Percentiles rank a stretch among this genome's conserved stretches.
These are phyloP conservation scores for Quercus phellos DNA, from an alignment of 331 rosid genomes.

Conservation along the genomic window DNA sequence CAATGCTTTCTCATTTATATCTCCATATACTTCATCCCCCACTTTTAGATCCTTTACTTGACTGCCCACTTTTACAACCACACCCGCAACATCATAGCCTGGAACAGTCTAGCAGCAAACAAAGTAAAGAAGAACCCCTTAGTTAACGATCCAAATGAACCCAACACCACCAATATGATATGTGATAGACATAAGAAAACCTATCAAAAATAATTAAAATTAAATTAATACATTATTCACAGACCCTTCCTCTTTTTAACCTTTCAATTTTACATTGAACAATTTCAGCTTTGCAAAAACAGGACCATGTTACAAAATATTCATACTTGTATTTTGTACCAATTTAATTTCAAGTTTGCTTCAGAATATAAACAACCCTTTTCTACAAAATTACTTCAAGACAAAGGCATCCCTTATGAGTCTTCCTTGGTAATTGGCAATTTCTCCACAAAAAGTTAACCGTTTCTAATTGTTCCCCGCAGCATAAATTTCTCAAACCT, in stretches of 20 bases:
- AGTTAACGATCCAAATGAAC: neutral
- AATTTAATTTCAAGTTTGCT: neutral
- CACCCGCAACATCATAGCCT: constrained; percentile 85
- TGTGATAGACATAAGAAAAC: neutral
- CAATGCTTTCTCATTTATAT: constrained; percentile 76
- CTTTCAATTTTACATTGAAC: neutral
- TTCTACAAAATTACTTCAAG: too few relatives aligned
- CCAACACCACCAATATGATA: neutral
- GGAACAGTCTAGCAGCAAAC: constrained; percentile 70
- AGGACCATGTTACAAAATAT: neutral
- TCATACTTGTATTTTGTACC: neutral
- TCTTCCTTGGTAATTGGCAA: neutral
- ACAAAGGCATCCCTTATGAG: too few relatives aligned
- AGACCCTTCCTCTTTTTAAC: neutral
- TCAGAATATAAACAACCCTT: neutral
- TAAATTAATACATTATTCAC: neutral
- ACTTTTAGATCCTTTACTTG: constrained; percentile 66
- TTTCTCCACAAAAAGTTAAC: neutral
- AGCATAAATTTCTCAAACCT: neutral
- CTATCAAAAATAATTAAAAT: too few relatives aligned
- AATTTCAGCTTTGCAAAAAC: neutral
- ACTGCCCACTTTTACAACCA: constrained; percentile 81
- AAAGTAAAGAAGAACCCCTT: constrained; percentile 7
- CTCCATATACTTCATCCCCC: constrained; percentile 88
- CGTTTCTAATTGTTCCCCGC: neutral